Base-by-base conservation (phyloP, 495 filamentous ascomycete species). In the Annulohypoxylon nitens region DNA sequence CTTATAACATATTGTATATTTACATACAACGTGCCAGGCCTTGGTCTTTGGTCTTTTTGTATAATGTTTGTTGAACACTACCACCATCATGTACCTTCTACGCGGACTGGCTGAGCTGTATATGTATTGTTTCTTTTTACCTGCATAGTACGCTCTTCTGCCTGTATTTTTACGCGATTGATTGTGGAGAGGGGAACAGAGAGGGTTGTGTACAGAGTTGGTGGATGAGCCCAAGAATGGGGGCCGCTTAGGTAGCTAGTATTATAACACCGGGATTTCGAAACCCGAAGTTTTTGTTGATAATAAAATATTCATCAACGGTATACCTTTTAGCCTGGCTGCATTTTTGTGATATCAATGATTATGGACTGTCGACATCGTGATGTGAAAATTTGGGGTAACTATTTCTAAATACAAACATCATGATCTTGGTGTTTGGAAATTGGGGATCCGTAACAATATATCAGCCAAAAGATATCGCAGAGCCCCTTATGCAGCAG, bases 81-180 rank as follows among this genome's bases (percentile, higher is more conserved):
- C 41, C 14, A 39, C 36, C 36, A 10, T 10, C 36, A 9, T 39
- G 11, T 39, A 39, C 1, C 39, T 18, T 25, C 16, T 36, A 4
- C 10, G 57, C 53, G 50, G 61, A 51, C 23, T 25, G 57, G 58
- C 39, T 11, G 34, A 12, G 41, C 41, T 70, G 63, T 70, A 75
- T 63, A 64, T 58, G 41, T 75, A 67, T 64, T 75, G 63, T 67
- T 67, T 64, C 64, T 60, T 67, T 30, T 30, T 30, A 30, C 30
- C 30, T 30, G 39, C 36, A 45, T 62, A 63, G 61, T 74, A 65
- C 57, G 20, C 30, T 33, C 39, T 70, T 66, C 36, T 66, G 69
- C 71, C 43, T 74, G 71, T 74, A 74, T 62, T 65, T 73, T 65
- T 70, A 70, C 53, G 55, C 54, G 48, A 37, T 66, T 30, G 48